Evolutionary conservation across 306 rosid species (phyloP).

Genomic region (Pachyrhizus erosus): DNA sequence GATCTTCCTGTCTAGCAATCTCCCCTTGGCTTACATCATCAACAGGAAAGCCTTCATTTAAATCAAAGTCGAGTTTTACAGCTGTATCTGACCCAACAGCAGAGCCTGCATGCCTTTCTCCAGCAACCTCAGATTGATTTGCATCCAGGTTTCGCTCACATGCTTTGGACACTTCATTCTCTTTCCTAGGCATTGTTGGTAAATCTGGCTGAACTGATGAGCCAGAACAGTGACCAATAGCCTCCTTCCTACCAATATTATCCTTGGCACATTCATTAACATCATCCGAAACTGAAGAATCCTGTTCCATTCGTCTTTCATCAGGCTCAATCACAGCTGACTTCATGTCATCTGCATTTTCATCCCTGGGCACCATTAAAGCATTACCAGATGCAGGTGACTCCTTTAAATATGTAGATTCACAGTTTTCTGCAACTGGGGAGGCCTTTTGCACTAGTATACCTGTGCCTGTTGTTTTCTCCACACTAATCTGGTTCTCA

Average conservation of each 20-base stretch:
- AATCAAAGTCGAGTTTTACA: slow-evolving; percentile 83
- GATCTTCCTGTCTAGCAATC: slow-evolving; percentile 54
- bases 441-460: slow-evolving; percentile 37
- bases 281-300: slow-evolving; percentile 39
- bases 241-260: slow-evolving; percentile 41
- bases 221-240: slow-evolving; percentile 33
- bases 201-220: slow-evolving; percentile 35
- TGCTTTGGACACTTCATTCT: slow-evolving; percentile 44
- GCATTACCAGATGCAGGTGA: slow-evolving; percentile 43
- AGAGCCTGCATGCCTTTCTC: slow-evolving; percentile 43
- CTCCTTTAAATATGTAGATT: slow-evolving; percentile 38
- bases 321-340: slow-evolving; percentile 20
- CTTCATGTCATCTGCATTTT: slow-evolving; percentile 19
- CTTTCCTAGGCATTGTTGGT: slow-evolving; percentile 32
- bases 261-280: slow-evolving; percentile 32
- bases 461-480: slow-evolving; percentile 34
- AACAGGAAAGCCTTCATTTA: slow-evolving; percentile 83
- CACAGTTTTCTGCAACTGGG: slow-evolving; percentile 39
- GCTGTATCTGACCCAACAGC: slow-evolving; percentile 52
- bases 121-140: slow-evolving; percentile 48
- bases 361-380: slow-evolving; percentile 35
- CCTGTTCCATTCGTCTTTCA: slow-evolving; percentile 37
- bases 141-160: slow-evolving; percentile 43
- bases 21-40: slow-evolving; percentile 79
- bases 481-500: slow-evolving; percentile 42